Evolutionary conservation across 2,329 filamentous ascomycete species (phyloP), one percentile per base, ranked within the genome.

Genomic region (Coniochaeta sp.): DNA sequence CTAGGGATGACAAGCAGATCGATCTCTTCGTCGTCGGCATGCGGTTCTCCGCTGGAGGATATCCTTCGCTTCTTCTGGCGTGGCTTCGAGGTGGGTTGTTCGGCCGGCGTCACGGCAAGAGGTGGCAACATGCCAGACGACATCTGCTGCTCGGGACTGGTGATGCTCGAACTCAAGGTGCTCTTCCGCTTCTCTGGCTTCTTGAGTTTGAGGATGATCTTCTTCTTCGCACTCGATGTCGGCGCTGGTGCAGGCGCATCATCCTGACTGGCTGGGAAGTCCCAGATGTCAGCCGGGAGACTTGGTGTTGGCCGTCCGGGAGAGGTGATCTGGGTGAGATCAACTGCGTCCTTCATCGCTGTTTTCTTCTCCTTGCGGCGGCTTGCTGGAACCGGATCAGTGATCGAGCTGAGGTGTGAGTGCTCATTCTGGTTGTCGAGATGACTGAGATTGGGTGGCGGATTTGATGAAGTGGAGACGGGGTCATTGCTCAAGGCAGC

Each of bases 241-340:
- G 20, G 42, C 24, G 27, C 16, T 28, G 16, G 42, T 26, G 7
- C 3, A 27, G 22, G 6, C n/a, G 13, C 24, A 4, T 4, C 45
- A 18, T 48, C 45, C 6, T 71, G 67, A 42, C 73, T 76, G 55
- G 68, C 71, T 0, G 73, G 73, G 3, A 78, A 66, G 32, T 74
- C 73, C 69, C 73, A 77, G 7, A 62, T 58, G 49, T 74, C 71
- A 26, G 57, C 58, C 4, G 52, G 48, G 47, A 30, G 27, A 52
- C 58, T 55, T 51, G 53, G 45, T 12, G 50, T 38, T 8, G 52
- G 51, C 53, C 56, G 63, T 52, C 60, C 58, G 8, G 64, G 67
- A 12, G 65, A 68, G 10, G 64, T 64, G 14, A 65, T 56, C 33
- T 70, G 67, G 4, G 66, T 69, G 47, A 64, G 60, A 47, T 64